Evolutionary conservation across 2,329 filamentous ascomycete genomes (phyloP), one percentile per base, ranked within the genome.

Genomic region (Talaromyces atroroseus): DNA sequence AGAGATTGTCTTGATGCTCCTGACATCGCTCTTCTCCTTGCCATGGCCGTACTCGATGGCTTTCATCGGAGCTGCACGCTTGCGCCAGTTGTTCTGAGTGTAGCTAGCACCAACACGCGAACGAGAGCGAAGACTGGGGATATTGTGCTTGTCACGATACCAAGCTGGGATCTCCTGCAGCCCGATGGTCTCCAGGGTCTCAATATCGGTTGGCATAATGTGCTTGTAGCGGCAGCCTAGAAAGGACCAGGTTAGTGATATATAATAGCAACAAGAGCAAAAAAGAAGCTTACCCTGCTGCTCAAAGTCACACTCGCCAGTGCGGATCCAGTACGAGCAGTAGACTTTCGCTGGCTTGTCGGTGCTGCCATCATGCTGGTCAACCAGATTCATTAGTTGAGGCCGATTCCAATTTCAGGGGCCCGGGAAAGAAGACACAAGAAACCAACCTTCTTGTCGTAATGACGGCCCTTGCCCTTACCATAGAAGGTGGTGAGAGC

Each of bases 321-420:
- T 86, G 64, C 89, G 86, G 54, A 96, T 86, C 91, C 91, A 96
- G 71, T 92, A 90, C 58, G 90, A 89, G 73, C 91, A 96, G 71
- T 88, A 95, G 23, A 87, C 76, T 69, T 95, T 95, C 65, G 81
- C 83, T 5, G 53, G 18, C 29, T 61, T 63, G 16, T 44, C 50
- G 5, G 54, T 24, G 14, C 42, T 38, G 72, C 70, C 5, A 66
- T 66, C 21, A 1, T 21, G 8, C 40, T 52, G 23, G 36, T 21
- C 18, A 18, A 44, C 7, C 10, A 44, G 20, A 4, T 23, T 12
- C n/a, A 14, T 44, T 44, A 44, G 40, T 61, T 26, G 49, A 52
- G 40, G 42, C 42, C 20, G 50, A 64, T 48, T 24, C 20, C 5
- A 32, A 44, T 29, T 29, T 29, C 26, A 29, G 11, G 26, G 26